phyloP scores from a whole-genome alignment of 805 yeast species.

The Lipomyces starkeyi region DNA sequence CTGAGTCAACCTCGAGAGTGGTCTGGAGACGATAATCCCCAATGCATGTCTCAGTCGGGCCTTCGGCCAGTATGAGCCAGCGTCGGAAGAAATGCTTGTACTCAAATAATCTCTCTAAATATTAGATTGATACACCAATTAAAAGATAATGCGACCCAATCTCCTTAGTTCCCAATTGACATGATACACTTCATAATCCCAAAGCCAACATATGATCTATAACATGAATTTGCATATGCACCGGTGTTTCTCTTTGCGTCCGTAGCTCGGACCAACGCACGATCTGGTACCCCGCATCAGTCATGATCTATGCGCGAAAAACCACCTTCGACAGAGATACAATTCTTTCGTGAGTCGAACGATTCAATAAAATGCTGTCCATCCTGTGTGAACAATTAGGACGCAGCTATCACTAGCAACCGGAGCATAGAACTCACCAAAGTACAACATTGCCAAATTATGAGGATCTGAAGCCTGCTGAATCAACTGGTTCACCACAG shows the following conservation, averaged over 20 bases:
- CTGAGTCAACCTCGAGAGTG: too few species aligned
- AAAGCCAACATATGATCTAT: neutral
- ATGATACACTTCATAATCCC: neutral
- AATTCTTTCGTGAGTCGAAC: neutral
- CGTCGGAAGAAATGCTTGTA: too few species aligned
- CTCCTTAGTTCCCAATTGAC: neutral
- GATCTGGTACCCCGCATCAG: neutral
- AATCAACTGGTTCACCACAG: slow-evolving; percentile 79
- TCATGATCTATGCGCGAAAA: too few species aligned
- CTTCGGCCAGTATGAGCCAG: too few species aligned
- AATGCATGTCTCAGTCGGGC: too few species aligned
- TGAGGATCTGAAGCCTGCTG: slow-evolving; percentile 71
- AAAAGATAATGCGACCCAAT: neutral
- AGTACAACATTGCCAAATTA: slow-evolving; percentile 74
- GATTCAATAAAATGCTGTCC: slow-evolving; percentile 47
- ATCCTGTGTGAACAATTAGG: slow-evolving; percentile 38
- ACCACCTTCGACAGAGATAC: neutral
- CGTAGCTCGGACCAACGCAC: neutral
- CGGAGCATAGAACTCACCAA: slow-evolving; percentile 64
- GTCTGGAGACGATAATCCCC: too few species aligned
- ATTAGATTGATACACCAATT: neutral
- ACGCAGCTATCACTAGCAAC: neutral
- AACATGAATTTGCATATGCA: neutral
- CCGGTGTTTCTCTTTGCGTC: neutral
- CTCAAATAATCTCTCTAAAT: neutral